A percentile compares a stretch with the other conserved stretches of the same genome.
Conservation (phyloP, 1,284 basidiomycete genomes). For the Vanrija humicola region DNA sequence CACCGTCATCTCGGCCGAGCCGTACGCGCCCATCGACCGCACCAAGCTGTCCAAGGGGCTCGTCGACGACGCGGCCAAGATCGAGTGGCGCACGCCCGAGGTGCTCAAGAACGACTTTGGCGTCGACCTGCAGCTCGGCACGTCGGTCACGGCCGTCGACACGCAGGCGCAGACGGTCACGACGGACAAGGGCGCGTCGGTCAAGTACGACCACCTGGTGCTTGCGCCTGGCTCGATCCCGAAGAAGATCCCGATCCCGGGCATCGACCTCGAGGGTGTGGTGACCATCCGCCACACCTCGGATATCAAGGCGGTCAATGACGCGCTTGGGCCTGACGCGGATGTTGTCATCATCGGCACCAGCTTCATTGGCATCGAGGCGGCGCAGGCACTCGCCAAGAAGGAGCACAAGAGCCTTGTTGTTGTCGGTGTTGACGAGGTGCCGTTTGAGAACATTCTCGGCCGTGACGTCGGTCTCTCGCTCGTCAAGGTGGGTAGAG, state of each 20-base stretch:
- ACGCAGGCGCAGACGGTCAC: slow-evolving; percentile 60
- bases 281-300: slow-evolving; percentile 68
- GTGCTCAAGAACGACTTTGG: slow-evolving; percentile 77
- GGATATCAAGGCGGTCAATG: slow-evolving; percentile 72
- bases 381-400: slow-evolving; percentile 69
- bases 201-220: slow-evolving; percentile 69
- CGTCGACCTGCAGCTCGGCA: slow-evolving; percentile 61
- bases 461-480: slow-evolving; percentile 76
- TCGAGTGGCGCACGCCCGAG: slow-evolving; percentile 67
- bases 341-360: slow-evolving; percentile 80
- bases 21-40: slow-evolving; percentile 73
- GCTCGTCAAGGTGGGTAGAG: slow-evolving; percentile 62
- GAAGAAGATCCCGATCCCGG: slow-evolving; percentile 65
- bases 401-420: slow-evolving; percentile 63
- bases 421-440: slow-evolving; percentile 79
- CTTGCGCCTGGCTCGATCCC: slow-evolving; percentile 68
- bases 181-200: slow-evolving; percentile 57
- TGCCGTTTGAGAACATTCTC: slow-evolving; percentile 76
- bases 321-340: slow-evolving; percentile 59
- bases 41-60: slow-evolving; percentile 88
- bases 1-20: slow-evolving; percentile 74
- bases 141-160: slow-evolving; percentile 68
- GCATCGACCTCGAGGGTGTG: slow-evolving; percentile 71
- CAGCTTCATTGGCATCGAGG: slow-evolving; percentile 92
- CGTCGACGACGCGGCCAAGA: slow-evolving; percentile 68